Percentiles rank a stretch among this genome's conserved stretches.
Conservation (phyloP, 306 rosid species). For the Castanospermum australe region DNA sequence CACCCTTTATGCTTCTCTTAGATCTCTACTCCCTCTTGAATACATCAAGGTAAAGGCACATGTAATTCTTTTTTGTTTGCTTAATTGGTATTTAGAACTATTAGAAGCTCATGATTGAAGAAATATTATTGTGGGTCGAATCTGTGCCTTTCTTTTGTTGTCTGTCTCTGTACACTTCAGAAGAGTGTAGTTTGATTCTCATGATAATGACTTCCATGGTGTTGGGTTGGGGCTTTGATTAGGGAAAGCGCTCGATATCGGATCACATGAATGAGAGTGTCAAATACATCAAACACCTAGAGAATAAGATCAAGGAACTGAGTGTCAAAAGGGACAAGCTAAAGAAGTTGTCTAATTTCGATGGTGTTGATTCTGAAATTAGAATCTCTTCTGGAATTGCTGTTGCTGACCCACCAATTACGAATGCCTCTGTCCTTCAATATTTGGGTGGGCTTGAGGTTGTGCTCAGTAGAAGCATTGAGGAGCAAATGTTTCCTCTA, state of each 20-base stretch:
- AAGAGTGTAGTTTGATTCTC: neutral
- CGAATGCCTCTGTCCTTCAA: neutral
- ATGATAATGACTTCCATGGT: neutral
- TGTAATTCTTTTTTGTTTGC: neutral
- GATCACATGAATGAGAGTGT: slow-evolving; percentile 46
- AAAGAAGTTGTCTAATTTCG: neutral
- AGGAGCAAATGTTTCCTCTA: slow-evolving; percentile 3
- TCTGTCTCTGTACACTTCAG: neutral
- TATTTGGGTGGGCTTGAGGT: slow-evolving; percentile 38
- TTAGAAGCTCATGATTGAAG: neutral
- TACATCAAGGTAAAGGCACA: slow-evolving; percentile 6
- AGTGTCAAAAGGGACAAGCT: slow-evolving; percentile 29
- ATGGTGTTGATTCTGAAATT: slow-evolving; percentile 20
- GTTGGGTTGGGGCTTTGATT: neutral
- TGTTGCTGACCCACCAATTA: neutral
- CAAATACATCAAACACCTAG: slow-evolving; percentile 36
- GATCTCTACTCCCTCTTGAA: slow-evolving; percentile 33
- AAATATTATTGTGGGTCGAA: neutral
- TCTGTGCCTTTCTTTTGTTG: neutral
- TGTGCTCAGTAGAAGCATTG: slow-evolving; percentile 1
- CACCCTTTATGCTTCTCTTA: slow-evolving; percentile 34
- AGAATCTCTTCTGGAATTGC: neutral
- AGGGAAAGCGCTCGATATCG: slow-evolving; percentile 53
- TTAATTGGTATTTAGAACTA: neutral
- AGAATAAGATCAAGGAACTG: slow-evolving; percentile 30